Percentiles rank a stretch among this genome's conserved stretches.
These are phyloP conservation scores for Flueggea neowawraea DNA, from an alignment of 441 rosid genomes.

Conservation along the genomic window DNA sequence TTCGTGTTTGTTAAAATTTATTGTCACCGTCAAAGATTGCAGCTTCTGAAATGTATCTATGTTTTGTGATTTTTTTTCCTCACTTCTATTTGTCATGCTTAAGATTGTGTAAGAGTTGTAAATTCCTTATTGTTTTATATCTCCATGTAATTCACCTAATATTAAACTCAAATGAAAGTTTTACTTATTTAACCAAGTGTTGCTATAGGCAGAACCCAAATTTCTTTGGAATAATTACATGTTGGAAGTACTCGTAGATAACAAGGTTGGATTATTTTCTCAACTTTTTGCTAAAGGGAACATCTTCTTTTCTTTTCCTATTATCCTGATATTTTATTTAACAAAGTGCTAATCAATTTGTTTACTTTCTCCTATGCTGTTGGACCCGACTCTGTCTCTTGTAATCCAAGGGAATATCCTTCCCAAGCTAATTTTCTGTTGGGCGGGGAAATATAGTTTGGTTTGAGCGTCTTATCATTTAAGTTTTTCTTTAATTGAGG, in stretches of 20 bases:
- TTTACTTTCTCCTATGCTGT: slow-evolving; percentile 47
- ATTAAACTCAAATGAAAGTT: slow-evolving; percentile 3
- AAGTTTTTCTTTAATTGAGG: slow-evolving; percentile 49
- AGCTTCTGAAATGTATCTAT: neutral
- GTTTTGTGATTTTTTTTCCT: neutral
- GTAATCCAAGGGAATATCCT: neutral
- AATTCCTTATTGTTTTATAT: neutral
- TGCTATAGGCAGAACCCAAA: slow-evolving; percentile 90
- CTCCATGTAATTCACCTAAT: neutral
- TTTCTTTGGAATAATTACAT: slow-evolving; percentile 98
- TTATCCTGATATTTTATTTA: slow-evolving; percentile 10
- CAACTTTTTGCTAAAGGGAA: too few species aligned
- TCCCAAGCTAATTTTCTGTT: slow-evolving; percentile 78
- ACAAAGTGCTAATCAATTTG: slow-evolving; percentile 16
- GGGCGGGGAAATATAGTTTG: slow-evolving; percentile 86
- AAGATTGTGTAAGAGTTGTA: slow-evolving; percentile 1
- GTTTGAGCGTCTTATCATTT: slow-evolving; percentile 14
- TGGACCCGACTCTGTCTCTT: slow-evolving; percentile 3
- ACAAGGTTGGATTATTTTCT: slow-evolving; percentile 48
- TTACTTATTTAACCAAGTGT: slow-evolving; percentile 16
- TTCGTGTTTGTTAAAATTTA: neutral
- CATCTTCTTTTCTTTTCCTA: neutral
- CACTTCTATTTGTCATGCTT: neutral
- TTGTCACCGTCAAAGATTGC: neutral
- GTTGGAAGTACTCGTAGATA: slow-evolving; percentile 90